Evolutionary conservation across 1,284 basidiomycete genomes (phyloP).

Genomic region (Cutaneotrichosporon mucoides): DNA sequence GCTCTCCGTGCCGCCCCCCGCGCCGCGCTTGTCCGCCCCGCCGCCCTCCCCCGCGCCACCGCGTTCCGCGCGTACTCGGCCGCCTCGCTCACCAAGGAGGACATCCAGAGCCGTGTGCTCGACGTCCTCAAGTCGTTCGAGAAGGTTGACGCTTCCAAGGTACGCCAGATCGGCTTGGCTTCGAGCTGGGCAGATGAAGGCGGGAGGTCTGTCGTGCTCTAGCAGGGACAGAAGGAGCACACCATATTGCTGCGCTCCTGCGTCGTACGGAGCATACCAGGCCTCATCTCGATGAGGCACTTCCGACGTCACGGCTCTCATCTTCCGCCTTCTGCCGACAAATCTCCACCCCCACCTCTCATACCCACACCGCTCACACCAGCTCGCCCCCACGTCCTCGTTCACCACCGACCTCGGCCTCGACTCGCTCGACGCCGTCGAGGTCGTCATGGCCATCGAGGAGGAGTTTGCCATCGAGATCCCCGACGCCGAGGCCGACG

Average conservation of each 20-base stretch:
- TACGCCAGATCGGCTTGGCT: constrained; percentile 43
- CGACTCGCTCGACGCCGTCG: constrained; percentile 95
- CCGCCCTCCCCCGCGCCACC: constrained; percentile 1
- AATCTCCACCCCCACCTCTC: neutral
- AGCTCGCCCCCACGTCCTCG: constrained; percentile 71
- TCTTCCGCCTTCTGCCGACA: too few species aligned
- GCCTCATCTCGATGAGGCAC: too few species aligned
- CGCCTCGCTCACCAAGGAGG: constrained; percentile 66
- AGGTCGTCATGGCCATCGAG: constrained; percentile 99
- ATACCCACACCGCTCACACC: neutral
- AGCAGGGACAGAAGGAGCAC: too few species aligned
- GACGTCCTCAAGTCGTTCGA: constrained; percentile 92
- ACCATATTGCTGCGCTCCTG: too few species aligned
- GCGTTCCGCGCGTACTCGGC: constrained; percentile 62
- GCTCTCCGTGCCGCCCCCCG: constrained; percentile 23
- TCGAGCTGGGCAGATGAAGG: too few species aligned
- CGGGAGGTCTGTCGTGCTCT: too few species aligned
- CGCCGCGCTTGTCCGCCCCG: constrained; percentile 12
- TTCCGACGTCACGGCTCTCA: neutral
- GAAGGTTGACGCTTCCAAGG: constrained; percentile 84
- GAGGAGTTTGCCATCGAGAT: constrained; percentile 77
- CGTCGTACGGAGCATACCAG: too few species aligned
- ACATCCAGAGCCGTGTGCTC: constrained; percentile 75
- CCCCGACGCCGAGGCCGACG: constrained; percentile 97
- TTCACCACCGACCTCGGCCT: constrained; percentile 88